A percentile compares a stretch with the other conserved stretches of the same genome.
phyloP scores from a whole-genome alignment of 2,329 filamentous ascomycete species.

The Ophiosphaerella herpotricha region DNA sequence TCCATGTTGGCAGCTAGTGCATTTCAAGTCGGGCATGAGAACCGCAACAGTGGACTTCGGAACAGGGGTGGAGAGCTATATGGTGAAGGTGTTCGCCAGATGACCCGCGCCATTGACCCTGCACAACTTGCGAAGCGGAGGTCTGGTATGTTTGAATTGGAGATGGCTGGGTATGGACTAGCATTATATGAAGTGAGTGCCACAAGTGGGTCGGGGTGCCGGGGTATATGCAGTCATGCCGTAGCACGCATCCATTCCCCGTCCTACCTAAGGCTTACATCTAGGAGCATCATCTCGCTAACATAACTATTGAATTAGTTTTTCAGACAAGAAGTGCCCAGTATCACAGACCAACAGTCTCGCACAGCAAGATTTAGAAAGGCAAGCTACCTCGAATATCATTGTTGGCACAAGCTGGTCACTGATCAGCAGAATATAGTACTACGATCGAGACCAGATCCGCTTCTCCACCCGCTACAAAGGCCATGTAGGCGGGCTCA shows the following conservation, averaged over 20 bases:
- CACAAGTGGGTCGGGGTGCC: neutral
- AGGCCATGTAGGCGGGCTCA: constrained; percentile 13
- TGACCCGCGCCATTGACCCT: constrained; percentile 1
- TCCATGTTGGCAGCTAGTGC: constrained; percentile 15
- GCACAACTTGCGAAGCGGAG: neutral
- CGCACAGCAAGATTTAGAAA: neutral
- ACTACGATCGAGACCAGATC: neutral
- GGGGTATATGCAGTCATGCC: neutral
- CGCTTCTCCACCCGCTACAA: neutral
- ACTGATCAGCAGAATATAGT: neutral
- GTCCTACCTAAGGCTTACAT: neutral
- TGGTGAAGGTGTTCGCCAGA: constrained; percentile 4
- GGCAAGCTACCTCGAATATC: neutral
- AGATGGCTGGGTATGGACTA: constrained; percentile 9
- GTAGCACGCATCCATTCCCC: neutral
- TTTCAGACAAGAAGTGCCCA: neutral
- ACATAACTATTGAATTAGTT: neutral
- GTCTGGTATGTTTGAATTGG: constrained; percentile 5
- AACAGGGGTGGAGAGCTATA: constrained; percentile 16
- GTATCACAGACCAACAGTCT: neutral
- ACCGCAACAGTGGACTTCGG: constrained; percentile 5
- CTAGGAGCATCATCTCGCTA: neutral
- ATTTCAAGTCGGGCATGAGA: constrained; percentile 10
- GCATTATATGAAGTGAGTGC: constrained; percentile 18
- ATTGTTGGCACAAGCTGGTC: neutral